Evolutionary conservation across 1,139 yeast genomes (phyloP).

Genomic region (Blastobotrys petasosporus): DNA sequence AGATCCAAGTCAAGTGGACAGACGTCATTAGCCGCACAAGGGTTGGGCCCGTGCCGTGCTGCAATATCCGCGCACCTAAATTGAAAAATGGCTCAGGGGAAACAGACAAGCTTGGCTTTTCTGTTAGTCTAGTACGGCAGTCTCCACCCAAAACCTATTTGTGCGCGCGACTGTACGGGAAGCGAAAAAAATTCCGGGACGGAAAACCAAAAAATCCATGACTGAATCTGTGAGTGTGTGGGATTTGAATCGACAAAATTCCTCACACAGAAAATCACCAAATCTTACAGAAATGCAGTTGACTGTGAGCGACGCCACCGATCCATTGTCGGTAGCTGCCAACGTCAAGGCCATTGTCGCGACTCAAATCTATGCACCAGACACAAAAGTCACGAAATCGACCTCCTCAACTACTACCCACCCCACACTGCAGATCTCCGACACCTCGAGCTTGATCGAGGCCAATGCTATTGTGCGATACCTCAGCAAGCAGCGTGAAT

Average conservation of each 20-base stretch:
- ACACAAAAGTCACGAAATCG: constrained; percentile 5
- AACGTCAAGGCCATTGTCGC: constrained; percentile 23
- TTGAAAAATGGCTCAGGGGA: too few species aligned
- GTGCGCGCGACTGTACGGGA: too few species aligned
- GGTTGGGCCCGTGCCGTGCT: too few species aligned
- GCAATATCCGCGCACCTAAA: too few species aligned
- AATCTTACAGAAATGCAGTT: constrained; percentile 11
- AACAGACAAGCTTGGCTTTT: too few species aligned
- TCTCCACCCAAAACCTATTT: too few species aligned
- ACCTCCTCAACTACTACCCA: constrained; percentile 3
- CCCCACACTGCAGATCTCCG: constrained; percentile 13
- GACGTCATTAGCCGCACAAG: too few species aligned
- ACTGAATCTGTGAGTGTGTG: too few species aligned
- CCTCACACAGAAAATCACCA: neutral
- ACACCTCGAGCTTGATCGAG: constrained; percentile 45
- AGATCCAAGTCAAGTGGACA: too few species aligned
- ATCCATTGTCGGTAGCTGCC: constrained; percentile 20
- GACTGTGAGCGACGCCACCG: constrained; percentile 20
- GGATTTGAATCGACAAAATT: neutral
- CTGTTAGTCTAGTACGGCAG: too few species aligned
- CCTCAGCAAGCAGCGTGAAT: constrained; percentile 27
- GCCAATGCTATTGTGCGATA: constrained; percentile 70
- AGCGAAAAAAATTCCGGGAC: too few species aligned
- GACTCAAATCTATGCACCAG: constrained; percentile 16
- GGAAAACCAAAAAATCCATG: too few species aligned